Base-by-base conservation (phyloP, 495 filamentous ascomycete genomes). In the Penicillium cataractarum region DNA sequence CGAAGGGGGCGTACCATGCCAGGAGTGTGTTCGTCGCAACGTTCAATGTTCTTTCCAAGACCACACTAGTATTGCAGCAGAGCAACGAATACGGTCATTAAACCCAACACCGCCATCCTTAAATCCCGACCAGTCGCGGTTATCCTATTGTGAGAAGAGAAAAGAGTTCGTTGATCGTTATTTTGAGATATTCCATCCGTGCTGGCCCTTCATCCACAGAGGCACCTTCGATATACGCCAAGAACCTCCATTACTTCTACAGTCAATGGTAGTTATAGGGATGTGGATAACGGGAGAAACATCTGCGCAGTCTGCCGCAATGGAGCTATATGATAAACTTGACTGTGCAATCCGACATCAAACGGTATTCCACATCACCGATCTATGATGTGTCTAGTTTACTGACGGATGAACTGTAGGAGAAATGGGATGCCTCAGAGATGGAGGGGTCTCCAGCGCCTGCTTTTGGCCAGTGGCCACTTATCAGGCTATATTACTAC, bases 401-500 rank as follows among this genome's bases (percentile, higher is more conserved):
- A 60, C 62, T 62, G 27, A 68, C 24, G 24, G 29, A 9, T 8
- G 17, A 33, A 12, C 29, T 13, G 24, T 61, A 75, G 73, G 67
- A 69, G 1, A 65, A 66, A 63, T 77, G 73, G 74, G 67, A 74
- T 61, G 65, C 54, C 13, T 68, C 71, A 4, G 57, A 58, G 6
- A 21, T 17, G 37, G 60, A 68, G 3, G 50, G 49, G 57, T 35
- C 7, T 56, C 50, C 19, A 64, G 44, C 50, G 21, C 59, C 37
- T 71, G 58, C 26, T 39, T 15, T 26, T 77, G 72, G 72, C 74
- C 73, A 26, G 64, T 75, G 9, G n/a, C 74, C 2, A 70, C 66
- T 13, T 77, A 74, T 42, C 73, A 77, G 55, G 69, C 67, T n/a
- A 71, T 75, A 27, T 42, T 77, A 31, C 46, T 77, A 7, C 73